phyloP scores from a whole-genome alignment of 2,329 filamentous ascomycete species.

The Raffaelea arxii region DNA sequence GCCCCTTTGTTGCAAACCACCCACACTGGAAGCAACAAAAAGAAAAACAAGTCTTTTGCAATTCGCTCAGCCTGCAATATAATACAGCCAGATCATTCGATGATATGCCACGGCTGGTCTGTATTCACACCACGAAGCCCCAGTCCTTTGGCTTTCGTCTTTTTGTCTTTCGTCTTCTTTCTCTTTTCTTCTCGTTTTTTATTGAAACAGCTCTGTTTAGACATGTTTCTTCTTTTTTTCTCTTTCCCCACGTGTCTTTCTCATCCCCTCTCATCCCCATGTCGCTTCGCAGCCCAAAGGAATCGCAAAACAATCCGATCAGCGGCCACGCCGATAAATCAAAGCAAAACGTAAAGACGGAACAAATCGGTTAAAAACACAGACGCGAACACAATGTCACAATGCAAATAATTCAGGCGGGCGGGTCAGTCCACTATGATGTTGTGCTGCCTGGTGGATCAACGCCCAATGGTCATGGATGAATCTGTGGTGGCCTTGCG shows the following conservation, averaged over 20 bases:
- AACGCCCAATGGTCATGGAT: no score
- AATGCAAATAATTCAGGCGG: not conserved
- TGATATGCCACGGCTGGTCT: not conserved
- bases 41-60: no score
- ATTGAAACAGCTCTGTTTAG: not conserved
- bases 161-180: slow-evolving; percentile 1
- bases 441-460: not conserved
- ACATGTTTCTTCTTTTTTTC: no score
- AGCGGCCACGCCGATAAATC: not conserved
- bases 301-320: not conserved
- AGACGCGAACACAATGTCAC: slow-evolving; percentile 10
- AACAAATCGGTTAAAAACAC: not conserved
- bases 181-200: not conserved
- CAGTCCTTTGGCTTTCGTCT: not conserved
- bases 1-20: not conserved
- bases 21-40: no score
- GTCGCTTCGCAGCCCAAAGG: not conserved
- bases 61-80: no score
- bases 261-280: not conserved
- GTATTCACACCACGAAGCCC: not conserved
- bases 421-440: not conserved
- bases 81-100: not conserved
- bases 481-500: no score
- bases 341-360: not conserved
- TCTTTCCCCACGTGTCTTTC: not conserved